Evolutionary conservation across 2,329 filamentous ascomycete species (phyloP).

Genomic region (Aureobasidium namibiae): DNA sequence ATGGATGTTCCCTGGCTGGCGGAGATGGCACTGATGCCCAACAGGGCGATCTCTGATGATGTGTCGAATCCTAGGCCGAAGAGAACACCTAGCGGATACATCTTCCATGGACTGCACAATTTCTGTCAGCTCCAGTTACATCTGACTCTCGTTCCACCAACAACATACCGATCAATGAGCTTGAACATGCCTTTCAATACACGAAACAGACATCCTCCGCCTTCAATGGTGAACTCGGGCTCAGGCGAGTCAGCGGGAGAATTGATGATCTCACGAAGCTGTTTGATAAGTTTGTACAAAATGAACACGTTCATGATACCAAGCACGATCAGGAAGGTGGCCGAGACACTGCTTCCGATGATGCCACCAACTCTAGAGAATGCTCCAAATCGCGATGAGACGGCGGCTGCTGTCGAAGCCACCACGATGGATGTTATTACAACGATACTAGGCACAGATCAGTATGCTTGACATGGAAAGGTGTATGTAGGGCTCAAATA

Average conservation of each 20-base stretch:
- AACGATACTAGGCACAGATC: constrained; percentile 52
- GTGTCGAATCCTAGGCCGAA: constrained; percentile 92
- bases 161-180: constrained; percentile 47
- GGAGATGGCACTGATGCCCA: constrained; percentile 85
- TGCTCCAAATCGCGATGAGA: constrained; percentile 69
- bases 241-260: constrained; percentile 29
- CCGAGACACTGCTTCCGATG: constrained; percentile 80
- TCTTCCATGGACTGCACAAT: constrained; percentile 72
- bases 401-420: constrained; percentile 77
- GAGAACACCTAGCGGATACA: constrained; percentile 82
- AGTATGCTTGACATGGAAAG: not conserved
- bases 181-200: constrained; percentile 70
- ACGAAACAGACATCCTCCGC: constrained; percentile 64
- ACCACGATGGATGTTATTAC: constrained; percentile 85
- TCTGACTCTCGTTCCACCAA: not conserved
- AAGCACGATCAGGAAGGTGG: constrained; percentile 71
- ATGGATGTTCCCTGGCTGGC: constrained; percentile 78
- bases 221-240: constrained; percentile 59
- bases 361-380: constrained; percentile 79
- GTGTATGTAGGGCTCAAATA: constrained; percentile 20
- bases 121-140: not conserved
- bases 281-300: constrained; percentile 63
- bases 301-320: constrained; percentile 83
- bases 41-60: constrained; percentile 81
- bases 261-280: constrained; percentile 55